Evolutionary conservation across 306 rosid species (phyloP), one percentile per base, ranked within the genome.

Genomic region (Sophora flavescens): DNA sequence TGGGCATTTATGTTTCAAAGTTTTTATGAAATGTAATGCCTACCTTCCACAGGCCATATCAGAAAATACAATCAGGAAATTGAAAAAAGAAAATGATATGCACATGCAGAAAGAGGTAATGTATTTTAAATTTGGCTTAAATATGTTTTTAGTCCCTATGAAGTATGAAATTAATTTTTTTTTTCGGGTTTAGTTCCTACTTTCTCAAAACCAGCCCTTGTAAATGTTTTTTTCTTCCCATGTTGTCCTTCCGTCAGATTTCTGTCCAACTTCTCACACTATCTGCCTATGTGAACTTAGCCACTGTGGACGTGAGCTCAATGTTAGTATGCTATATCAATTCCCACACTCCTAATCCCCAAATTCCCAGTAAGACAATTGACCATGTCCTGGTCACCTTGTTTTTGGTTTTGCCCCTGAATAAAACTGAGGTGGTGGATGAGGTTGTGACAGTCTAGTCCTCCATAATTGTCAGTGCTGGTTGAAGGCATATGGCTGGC

Each of bases 311-410:
- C 3, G 3, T 11, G 48, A 42, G 48, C 14, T 42, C 13, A 42
- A 42, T 42, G 14, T 44, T 44, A 44, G 50, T 44, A 44, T 44
- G 50, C 50, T 14, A 44, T 44, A 44, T 44, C 14, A 44, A 10
- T 44, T 44, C 14, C 14, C 5, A 9, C 14, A 44, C 13, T 14
- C 50, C 50, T 44, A 42, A 44, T 44, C 3, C 14, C 50, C 50
- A 44, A 9, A 9, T 44, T 44, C 50, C 50, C 50, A 44, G 10
- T 44, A 44, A 91, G 83, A 76, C 96, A 93, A 63, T 93, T 84
- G 0, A 96, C 97, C 91, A 89, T 86, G 87, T 91, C 96, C 41
- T 91, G 4, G 10, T 11, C 89, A 28, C 89, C 89, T 39, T 76
- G 70, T 2, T 74, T 47, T 74, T 47, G 2, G 71, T 76, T n/a